A percentile compares a stretch with the other conserved stretches of the same genome.
These are phyloP conservation scores for Diaporthe citri DNA, from an alignment of 2,329 filamentous ascomycete genomes.

Conservation along the genomic window DNA sequence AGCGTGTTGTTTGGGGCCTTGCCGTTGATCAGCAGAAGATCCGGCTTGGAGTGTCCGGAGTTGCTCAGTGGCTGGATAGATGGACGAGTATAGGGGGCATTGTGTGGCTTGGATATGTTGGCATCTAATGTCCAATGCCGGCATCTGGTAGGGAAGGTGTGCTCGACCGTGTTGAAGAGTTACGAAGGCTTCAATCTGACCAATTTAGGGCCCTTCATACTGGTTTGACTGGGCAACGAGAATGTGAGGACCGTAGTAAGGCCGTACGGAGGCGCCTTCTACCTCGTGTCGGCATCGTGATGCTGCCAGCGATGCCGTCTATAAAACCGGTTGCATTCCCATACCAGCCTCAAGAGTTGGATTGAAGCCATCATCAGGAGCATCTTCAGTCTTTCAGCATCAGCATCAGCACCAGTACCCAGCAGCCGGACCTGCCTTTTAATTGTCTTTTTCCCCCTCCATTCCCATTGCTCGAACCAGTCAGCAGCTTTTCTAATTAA, in stretches of 20 bases:
- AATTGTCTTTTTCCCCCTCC: neutral
- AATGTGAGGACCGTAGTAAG: neutral
- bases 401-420: slow-evolving; percentile 24
- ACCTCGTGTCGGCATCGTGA: neutral
- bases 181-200: slow-evolving; percentile 11
- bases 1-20: slow-evolving; percentile 20
- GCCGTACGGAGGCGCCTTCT: neutral
- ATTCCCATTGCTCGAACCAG: neutral
- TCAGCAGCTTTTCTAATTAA: neutral
- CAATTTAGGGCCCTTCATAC: slow-evolving; percentile 20
- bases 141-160: neutral
- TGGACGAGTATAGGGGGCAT: neutral
- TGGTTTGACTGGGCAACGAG: slow-evolving; percentile 24
- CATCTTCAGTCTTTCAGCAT: slow-evolving; percentile 28
- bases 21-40: slow-evolving; percentile 19
- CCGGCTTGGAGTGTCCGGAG: slow-evolving; percentile 17
- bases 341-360: neutral
- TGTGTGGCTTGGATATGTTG: slow-evolving; percentile 19
- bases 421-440: slow-evolving; percentile 26
- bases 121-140: slow-evolving; percentile 27
- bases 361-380: slow-evolving; percentile 21
- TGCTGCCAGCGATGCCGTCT: neutral
- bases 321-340: neutral
- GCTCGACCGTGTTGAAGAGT: neutral
- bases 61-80: neutral